phyloP scores from a whole-genome alignment of 768 basidiomycete species.

The Gloeophyllum trabeum region DNA sequence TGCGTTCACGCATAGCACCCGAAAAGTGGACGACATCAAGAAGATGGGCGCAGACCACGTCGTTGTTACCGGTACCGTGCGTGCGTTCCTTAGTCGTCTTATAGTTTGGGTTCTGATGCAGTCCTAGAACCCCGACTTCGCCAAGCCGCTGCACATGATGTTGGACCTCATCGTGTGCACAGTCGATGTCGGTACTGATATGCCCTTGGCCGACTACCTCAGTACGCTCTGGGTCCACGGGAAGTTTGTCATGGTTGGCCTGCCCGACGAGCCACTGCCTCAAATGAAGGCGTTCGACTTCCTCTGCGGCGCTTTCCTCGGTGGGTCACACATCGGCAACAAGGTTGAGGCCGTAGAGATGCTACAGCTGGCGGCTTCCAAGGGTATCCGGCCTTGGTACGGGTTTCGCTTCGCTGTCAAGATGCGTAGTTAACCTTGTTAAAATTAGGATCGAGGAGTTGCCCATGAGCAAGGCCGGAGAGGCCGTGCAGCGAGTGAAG shows the following conservation, averaged over 20 bases:
- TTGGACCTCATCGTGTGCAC: constrained; percentile 39
- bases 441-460: constrained; percentile 22
- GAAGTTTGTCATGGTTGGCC: constrained; percentile 41
- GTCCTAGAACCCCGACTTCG: constrained; percentile 19
- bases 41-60: constrained; percentile 46
- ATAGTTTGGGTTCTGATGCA: constrained; percentile 17
- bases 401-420: constrained; percentile 20
- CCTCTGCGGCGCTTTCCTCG: constrained; percentile 10
- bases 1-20: constrained; percentile 42
- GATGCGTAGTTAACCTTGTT: neutral
- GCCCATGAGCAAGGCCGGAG: constrained; percentile 35
- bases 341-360: constrained; percentile 48
- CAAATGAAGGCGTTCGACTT: constrained; percentile 18
- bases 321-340: constrained; percentile 35
- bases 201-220: constrained; percentile 19
- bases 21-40: constrained; percentile 43
- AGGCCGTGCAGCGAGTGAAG: constrained; percentile 37
- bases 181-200: constrained; percentile 11
- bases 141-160: constrained; percentile 22
- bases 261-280: constrained; percentile 35
- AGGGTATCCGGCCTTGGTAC: constrained; percentile 38
- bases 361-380: constrained; percentile 45
- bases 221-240: constrained; percentile 40
- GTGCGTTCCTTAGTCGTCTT: constrained; percentile 13
- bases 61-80: constrained; percentile 29